phyloP scores from a whole-genome alignment of 179 eudicot species.

The Silene coronaria region DNA sequence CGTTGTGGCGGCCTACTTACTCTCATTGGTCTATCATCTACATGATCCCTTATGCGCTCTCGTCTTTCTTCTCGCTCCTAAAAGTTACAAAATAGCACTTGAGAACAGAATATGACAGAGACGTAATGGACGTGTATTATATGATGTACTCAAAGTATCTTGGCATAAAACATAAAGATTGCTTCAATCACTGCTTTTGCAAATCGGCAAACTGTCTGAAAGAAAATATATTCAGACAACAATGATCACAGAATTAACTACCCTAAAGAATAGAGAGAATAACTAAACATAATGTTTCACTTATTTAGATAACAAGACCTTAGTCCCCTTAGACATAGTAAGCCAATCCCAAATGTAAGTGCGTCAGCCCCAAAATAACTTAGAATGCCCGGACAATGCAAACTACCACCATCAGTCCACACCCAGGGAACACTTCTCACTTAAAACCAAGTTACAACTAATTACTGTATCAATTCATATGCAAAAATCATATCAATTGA shows the following conservation, averaged over 20 bases:
- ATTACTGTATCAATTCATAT: background rate
- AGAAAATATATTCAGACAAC: background rate
- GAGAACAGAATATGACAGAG: slow-evolving; percentile 8
- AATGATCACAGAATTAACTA: background rate
- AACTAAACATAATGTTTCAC: background rate
- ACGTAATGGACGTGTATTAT: background rate
- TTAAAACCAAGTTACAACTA: background rate
- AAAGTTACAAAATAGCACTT: slow-evolving; percentile 10
- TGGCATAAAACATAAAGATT: background rate
- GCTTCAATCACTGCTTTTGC: slow-evolving; percentile 1
- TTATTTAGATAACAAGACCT: background rate
- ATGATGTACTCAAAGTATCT: background rate
- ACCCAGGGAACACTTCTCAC: background rate
- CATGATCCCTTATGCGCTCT: slow-evolving; percentile 55
- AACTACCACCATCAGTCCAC: background rate
- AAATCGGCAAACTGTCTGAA: background rate
- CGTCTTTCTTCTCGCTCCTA: slow-evolving; percentile 97
- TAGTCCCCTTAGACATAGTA: background rate
- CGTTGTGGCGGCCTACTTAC: slow-evolving; percentile 31
- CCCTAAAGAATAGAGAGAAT: background rate
- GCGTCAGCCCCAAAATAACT: background rate
- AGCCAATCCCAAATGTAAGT: background rate
- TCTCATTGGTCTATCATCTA: slow-evolving; percentile 56
- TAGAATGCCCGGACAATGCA: background rate
- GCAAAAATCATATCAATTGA: background rate